phyloP scores from a whole-genome alignment of 139 green algal genomes.

The Picochlorum sp. region DNA sequence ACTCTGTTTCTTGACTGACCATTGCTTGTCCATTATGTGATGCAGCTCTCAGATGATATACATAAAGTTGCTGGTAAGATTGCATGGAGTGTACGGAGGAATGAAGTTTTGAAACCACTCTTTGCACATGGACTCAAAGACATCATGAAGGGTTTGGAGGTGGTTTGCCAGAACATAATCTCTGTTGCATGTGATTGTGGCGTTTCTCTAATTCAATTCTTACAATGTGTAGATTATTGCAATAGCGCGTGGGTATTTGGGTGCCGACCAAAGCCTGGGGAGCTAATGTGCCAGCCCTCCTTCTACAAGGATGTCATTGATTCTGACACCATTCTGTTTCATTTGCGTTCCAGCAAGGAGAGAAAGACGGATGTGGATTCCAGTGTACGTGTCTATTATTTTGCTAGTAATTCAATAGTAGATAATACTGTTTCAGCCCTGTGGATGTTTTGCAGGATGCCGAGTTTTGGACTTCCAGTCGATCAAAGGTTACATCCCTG shows the following conservation, averaged over 20 bases:
- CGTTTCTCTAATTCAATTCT: background rate
- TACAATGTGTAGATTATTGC: too few species aligned
- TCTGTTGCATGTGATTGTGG: background rate
- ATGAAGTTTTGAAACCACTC: slow-evolving; percentile 21
- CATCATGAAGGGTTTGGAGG: slow-evolving; percentile 22
- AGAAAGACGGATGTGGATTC: background rate
- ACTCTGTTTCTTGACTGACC: too few species aligned
- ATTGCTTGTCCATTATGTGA: too few species aligned
- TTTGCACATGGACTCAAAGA: slow-evolving; percentile 18
- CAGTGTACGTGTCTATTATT: background rate
- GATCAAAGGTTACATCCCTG: slow-evolving; percentile 19
- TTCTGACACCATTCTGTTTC: too few species aligned
- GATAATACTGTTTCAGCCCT: background rate
- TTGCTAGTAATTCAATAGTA: too few species aligned
- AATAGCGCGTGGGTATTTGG: too few species aligned
- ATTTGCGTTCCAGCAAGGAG: too few species aligned
- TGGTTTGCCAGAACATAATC: background rate
- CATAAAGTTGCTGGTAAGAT: slow-evolving; percentile 16
- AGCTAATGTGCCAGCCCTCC: too few species aligned
- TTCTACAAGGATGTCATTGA: too few species aligned
- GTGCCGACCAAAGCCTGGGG: too few species aligned
- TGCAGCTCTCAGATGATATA: too few species aligned
- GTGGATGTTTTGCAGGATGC: background rate
- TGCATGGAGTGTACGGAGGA: slow-evolving; percentile 29
- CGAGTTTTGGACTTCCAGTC: slow-evolving; percentile 20